These are phyloP conservation scores for Cladophialophora psammophila DNA, from an alignment of 2,329 filamentous ascomycete species.

Conservation along the genomic window DNA sequence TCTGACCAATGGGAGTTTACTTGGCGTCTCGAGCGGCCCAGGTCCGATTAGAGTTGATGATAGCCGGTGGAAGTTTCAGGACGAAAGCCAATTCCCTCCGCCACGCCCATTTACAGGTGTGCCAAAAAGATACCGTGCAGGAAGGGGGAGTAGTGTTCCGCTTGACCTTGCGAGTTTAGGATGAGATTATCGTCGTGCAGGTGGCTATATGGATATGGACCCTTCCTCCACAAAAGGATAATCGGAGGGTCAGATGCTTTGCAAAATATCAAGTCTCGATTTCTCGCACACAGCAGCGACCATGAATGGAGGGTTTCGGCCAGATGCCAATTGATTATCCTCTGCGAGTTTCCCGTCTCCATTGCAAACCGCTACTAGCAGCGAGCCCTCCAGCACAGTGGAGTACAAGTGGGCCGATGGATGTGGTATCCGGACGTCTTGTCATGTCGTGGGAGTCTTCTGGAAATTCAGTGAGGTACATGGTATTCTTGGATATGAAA, in stretches of 20 bases:
- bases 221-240: neutral
- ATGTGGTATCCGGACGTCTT: neutral
- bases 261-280: neutral
- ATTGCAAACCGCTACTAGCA: neutral
- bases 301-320: neutral
- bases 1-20: conserved; percentile 65
- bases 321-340: neutral
- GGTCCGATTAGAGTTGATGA: conserved; percentile 67
- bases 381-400: neutral
- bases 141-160: conserved; percentile 91
- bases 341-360: neutral
- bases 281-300: neutral
- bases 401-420: neutral
- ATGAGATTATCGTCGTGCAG: conserved; percentile 18
- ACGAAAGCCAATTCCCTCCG: conserved; percentile 81
- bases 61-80: conserved; percentile 83
- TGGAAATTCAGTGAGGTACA: neutral
- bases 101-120: conserved; percentile 81
- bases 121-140: conserved; percentile 82
- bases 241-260: neutral
- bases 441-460: neutral
- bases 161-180: conserved; percentile 68
- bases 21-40: conserved; percentile 29
- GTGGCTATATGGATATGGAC: neutral
- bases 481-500: neutral